phyloP scores from a whole-genome alignment of 495 filamentous ascomycete species.

The Oidiodendron maius region DNA sequence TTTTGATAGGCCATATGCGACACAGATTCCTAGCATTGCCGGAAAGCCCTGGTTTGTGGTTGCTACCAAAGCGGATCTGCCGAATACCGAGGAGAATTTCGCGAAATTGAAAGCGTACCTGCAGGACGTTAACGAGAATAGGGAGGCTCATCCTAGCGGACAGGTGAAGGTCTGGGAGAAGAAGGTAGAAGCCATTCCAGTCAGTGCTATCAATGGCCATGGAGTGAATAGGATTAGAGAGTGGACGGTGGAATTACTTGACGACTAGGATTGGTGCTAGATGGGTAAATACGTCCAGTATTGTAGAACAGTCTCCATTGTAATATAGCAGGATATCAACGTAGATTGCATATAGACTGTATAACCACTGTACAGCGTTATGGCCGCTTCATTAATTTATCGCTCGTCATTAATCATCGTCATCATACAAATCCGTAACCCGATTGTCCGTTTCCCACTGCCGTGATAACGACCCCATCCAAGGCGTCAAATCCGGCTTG shows the following conservation, averaged over 20 bases:
- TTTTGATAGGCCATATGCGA: constrained; percentile 17
- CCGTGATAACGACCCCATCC: too few species aligned
- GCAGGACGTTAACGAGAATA: constrained; percentile 48
- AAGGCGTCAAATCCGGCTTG: not conserved
- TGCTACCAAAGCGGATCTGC: constrained; percentile 88
- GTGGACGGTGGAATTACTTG: constrained; percentile 67
- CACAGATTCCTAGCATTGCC: constrained; percentile 54
- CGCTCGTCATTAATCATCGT: too few species aligned
- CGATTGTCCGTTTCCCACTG: too few species aligned
- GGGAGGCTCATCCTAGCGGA: constrained; percentile 63
- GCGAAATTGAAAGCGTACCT: constrained; percentile 61
- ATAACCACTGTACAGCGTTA: too few species aligned
- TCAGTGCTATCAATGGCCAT: constrained; percentile 82
- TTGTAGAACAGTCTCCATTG: too few species aligned
- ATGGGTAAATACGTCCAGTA: too few species aligned
- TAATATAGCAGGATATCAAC: too few species aligned
- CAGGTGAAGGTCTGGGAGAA: constrained; percentile 61
- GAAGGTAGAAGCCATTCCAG: constrained; percentile 64
- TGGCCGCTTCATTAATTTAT: too few species aligned
- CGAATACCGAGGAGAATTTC: constrained; percentile 74
- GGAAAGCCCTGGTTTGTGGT: constrained; percentile 96
- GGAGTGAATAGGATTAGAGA: constrained; percentile 74
- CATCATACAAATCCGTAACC: too few species aligned
- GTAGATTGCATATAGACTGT: too few species aligned
- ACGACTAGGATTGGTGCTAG: constrained; percentile 10